Evolutionary conservation across 2,329 filamentous ascomycete species (phyloP).

Genomic region (Aureobasidium sp.): DNA sequence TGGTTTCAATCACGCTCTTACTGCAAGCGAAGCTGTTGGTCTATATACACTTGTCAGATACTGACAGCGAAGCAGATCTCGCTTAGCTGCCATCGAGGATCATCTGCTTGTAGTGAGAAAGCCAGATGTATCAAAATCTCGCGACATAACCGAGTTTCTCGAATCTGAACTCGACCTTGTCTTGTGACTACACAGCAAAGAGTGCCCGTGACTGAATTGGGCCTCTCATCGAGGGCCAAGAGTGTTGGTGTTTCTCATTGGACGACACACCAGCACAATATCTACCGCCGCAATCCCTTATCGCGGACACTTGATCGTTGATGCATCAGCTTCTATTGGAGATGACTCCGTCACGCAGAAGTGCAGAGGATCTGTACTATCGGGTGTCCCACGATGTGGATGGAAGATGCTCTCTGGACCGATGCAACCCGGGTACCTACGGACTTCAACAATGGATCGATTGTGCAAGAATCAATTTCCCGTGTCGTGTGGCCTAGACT

Average conservation of each 20-base stretch:
- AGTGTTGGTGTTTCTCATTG: not conserved
- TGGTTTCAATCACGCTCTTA: not conserved
- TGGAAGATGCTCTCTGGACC: not conserved
- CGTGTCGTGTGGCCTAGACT: not conserved
- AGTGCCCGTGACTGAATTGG: not conserved
- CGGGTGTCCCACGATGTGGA: too few relatives aligned
- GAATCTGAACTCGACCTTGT: not conserved
- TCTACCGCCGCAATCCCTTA: not conserved
- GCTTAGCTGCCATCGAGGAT: not conserved
- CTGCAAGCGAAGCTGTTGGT: not conserved
- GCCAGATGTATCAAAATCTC: not conserved
- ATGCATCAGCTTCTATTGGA: not conserved
- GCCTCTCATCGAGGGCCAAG: not conserved
- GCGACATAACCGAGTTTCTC: not conserved
- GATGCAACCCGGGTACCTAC: not conserved
- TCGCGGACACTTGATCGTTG: too few relatives aligned
- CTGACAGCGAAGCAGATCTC: not conserved
- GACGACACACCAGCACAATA: not conserved
- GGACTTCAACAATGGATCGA: not conserved
- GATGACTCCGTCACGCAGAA: not conserved
- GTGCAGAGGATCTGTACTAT: not conserved
- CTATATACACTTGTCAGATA: not conserved
- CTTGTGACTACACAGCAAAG: not conserved
- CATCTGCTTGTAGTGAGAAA: not conserved
- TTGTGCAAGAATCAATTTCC: not conserved